Percentiles rank a stretch among this genome's conserved stretches.
phyloP scores from a whole-genome alignment of 2,329 filamentous ascomycete genomes.

The Colletotrichum abscissum region DNA sequence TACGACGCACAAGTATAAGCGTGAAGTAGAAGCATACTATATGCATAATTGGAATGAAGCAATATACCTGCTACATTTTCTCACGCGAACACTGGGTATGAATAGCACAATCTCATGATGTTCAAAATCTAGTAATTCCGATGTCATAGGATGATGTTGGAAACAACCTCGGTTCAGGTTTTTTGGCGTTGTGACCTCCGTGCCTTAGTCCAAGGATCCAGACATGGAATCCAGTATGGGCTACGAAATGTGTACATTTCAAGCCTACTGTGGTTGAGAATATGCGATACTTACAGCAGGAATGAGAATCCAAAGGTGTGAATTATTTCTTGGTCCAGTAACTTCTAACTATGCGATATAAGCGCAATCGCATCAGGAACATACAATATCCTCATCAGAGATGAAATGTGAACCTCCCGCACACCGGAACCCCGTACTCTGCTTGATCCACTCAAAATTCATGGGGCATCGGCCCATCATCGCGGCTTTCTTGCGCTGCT shows the following conservation, averaged over 20 bases:
- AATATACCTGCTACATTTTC: background rate
- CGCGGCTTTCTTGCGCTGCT: constrained; percentile 57
- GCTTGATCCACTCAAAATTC: constrained; percentile 73
- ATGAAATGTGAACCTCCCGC: constrained; percentile 70
- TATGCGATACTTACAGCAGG: too few relatives aligned
- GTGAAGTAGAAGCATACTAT: background rate
- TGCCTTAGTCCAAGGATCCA: too few relatives aligned
- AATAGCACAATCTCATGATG: background rate
- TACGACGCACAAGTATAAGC: too few relatives aligned
- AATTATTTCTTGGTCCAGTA: too few relatives aligned
- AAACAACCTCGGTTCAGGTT: too few relatives aligned
- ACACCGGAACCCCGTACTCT: constrained; percentile 70
- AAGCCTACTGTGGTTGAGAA: too few relatives aligned
- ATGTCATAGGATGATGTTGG: background rate
- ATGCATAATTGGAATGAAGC: background rate
- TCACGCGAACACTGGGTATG: too few relatives aligned
- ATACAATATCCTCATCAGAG: constrained; percentile 46
- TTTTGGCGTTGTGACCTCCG: too few relatives aligned
- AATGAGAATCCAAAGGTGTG: too few relatives aligned
- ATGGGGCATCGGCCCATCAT: constrained; percentile 64
- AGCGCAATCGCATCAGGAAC: background rate
- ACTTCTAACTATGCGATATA: too few relatives aligned
- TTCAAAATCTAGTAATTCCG: background rate
- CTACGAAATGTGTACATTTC: too few relatives aligned
- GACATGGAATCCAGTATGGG: too few relatives aligned